Percentiles rank a stretch among this genome's conserved stretches.
Evolutionary conservation across 441 rosid species (phyloP).

Genomic region (Kokia cookei): DNA sequence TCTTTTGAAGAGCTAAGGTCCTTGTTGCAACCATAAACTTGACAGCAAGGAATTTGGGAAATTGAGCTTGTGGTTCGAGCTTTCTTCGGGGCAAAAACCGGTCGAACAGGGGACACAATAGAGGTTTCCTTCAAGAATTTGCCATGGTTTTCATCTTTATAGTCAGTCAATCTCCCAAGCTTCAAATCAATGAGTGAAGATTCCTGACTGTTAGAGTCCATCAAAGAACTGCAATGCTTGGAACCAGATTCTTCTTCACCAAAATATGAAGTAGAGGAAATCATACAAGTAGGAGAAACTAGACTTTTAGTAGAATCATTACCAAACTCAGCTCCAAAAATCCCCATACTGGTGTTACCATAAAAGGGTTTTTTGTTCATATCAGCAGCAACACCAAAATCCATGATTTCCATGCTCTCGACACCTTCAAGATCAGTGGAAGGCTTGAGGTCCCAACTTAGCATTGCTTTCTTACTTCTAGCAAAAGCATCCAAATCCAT

Average conservation of each 20-base stretch:
- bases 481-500: conserved; percentile 23
- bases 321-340: conserved; percentile 9
- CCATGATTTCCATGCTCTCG: conserved; percentile 22
- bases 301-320: conserved; percentile 7
- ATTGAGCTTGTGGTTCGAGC: conserved; percentile 18
- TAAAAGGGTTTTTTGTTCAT: conserved; percentile 19
- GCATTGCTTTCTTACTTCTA: conserved; percentile 23
- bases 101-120: conserved; percentile 24
- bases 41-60: conserved; percentile 35
- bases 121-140: conserved; percentile 21
- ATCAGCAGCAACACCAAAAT: conserved; percentile 29
- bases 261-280: conserved; percentile 17
- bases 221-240: conserved; percentile 32
- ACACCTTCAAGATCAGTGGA: conserved; percentile 22
- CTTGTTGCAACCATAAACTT: conserved; percentile 63
- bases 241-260: conserved; percentile 36
- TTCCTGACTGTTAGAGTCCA: conserved; percentile 36
- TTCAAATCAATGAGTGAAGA: conserved; percentile 51
- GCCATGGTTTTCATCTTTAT: conserved; percentile 20
- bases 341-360: background rate
- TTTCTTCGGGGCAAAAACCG: conserved; percentile 36
- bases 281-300: conserved; percentile 24
- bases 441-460: conserved; percentile 33
- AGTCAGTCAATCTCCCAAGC: conserved; percentile 49
- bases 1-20: conserved; percentile 66